phyloP scores from a whole-genome alignment of 106 monocot species.

The Acorus gramineus region DNA sequence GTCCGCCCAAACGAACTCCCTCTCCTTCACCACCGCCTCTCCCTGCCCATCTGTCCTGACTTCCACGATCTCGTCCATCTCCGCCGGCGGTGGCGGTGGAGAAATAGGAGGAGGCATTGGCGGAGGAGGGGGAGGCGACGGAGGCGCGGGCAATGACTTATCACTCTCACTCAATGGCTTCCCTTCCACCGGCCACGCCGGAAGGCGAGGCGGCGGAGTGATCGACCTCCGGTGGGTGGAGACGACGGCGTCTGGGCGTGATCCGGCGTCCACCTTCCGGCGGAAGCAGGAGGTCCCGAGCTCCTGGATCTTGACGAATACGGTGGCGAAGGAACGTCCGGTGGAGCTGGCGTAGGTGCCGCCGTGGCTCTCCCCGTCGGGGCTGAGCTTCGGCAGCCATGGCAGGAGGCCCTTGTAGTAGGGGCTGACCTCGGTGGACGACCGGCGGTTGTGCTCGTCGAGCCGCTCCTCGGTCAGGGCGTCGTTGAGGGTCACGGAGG shows the following conservation, averaged over 20 bases:
- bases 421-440: background rate
- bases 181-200: background rate
- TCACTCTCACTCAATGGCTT: constrained; percentile 25
- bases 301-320: constrained; percentile 8
- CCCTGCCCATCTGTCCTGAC: background rate
- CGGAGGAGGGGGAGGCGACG: background rate
- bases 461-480: background rate
- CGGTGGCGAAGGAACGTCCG: constrained; percentile 2
- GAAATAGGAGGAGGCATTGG: too few species aligned
- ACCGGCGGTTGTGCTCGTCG: background rate
- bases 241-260: background rate
- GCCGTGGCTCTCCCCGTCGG: background rate
- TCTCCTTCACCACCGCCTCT: constrained; percentile 2
- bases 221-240: background rate
- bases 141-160: background rate
- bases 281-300: constrained; percentile 14
- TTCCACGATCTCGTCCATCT: background rate
- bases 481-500: background rate
- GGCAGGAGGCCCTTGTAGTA: background rate
- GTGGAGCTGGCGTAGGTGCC: background rate
- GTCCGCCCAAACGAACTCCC: constrained; percentile 24
- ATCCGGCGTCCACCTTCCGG: background rate
- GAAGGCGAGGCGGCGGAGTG: background rate
- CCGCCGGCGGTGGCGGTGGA: background rate
- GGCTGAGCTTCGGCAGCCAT: too few species aligned